Evolutionary conservation across 345 rosid species (phyloP), one percentile per base, ranked within the genome.

Genomic region (Lepidium didymum): DNA sequence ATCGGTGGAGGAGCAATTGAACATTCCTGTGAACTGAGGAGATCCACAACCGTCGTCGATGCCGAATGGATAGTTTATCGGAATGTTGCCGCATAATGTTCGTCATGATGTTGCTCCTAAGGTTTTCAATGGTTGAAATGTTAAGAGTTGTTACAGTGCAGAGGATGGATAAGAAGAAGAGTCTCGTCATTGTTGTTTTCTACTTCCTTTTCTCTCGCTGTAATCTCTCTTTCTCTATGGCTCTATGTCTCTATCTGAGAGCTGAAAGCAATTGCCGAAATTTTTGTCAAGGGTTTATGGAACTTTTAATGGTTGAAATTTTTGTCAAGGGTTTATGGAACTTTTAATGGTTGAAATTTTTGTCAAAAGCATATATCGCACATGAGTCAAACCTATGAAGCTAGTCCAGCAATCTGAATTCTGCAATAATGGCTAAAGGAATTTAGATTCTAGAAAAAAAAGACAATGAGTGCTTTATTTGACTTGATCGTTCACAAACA

Each of bases 41-140:
- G 98, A 86, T 45, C 98, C 98, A 56, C 98, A 93, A 1, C 98
- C 98, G 7, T 84, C 87, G 60, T 88, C 96, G 63, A 93, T 56
- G 36, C 86, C 92, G 51, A 93, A 93, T 0, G 98, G 98, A 82
- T 88, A 93, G 69, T 77, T 80, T 56, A 93, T 81, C 12, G 84
- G 62, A 37, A 86, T 77, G 83, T 34, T 69, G 71, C 92, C 94
- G 73, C 98, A 93, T 38, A 72, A 51, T 50, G 76, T 62, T 29
- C 88, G 82, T 81, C 98, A 93, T 5, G 69, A 61, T 33, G 78
- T 51, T 57, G 67, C 34, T 73, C 55, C 67, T 12, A 50, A 66
- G 62, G 25, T 13, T 59, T 52, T 49, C 40, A 38, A 47, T 60
- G 56, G 67, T 29, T 35, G 29, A 29, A 45, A 50, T 46, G 43